Conservation (phyloP, 306 rosid species). For the cucumber (Cucumis sativus) region DNA sequence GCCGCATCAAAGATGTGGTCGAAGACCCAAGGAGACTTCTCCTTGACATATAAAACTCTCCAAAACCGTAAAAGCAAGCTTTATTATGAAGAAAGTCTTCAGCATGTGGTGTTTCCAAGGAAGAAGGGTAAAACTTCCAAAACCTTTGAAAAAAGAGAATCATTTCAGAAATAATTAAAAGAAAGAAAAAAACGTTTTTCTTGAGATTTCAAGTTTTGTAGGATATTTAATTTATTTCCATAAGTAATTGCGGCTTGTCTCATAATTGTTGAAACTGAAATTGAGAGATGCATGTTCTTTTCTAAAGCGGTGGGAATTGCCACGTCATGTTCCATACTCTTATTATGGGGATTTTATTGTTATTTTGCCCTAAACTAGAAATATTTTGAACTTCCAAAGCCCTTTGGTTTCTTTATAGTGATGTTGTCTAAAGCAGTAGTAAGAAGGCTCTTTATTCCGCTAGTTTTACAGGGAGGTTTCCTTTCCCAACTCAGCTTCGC, state of each 20-base stretch:
- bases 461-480: neutral
- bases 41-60: constrained; percentile 41
- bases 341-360: neutral
- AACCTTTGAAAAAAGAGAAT: neutral
- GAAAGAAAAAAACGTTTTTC: constrained; percentile 2
- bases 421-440: neutral
- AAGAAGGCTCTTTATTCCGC: neutral
- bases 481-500: neutral
- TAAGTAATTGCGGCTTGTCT: neutral
- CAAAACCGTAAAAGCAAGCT: neutral
- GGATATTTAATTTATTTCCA: neutral
- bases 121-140: neutral
- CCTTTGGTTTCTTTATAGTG: neutral
- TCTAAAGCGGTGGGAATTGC: constrained; percentile 3
- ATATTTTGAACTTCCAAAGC: neutral
- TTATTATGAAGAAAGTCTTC: neutral
- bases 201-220: constrained; percentile 15
- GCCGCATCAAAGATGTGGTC: constrained; percentile 61
- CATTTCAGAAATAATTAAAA: constrained; percentile 8
- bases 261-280: neutral
- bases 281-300: constrained; percentile 5
- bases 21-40: constrained; percentile 79
- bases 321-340: neutral
- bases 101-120: neutral
- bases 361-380: neutral